Evolutionary conservation across 495 filamentous ascomycete genomes (phyloP), one percentile per base, ranked within the genome.

Genomic region (Darksidea phi): DNA sequence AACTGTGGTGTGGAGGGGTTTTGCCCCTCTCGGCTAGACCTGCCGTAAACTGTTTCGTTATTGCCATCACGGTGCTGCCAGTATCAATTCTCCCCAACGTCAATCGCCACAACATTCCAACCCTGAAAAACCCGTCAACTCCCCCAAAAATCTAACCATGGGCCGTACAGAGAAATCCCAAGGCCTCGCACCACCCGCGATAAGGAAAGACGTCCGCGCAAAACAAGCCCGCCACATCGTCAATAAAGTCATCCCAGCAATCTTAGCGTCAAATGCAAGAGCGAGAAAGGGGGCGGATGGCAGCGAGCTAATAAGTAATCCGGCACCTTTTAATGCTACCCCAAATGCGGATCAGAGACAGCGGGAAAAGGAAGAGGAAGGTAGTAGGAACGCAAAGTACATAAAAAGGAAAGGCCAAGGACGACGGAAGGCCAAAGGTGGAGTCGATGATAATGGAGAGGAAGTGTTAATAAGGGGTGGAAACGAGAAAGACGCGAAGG

Each of bases 171-270:
- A 58, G 21, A 48, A 67, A 37, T 59, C 59, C n/a, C 37, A 57
- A 48, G 67, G 67, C 26, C 58, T 67, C 1, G 61, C 67, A 10
- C 67, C 67, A 0, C 59, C 54, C 17, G 20, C 59, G 0, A 32
- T 57, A 21, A 48, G 67, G 6, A 67, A 68, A 53, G 71, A 74
- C 11, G 73, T 72, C 13, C 77, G 82, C 13, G 76, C 78, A 0
- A 81, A 78, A 59, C 71, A 73, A 48, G 80, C 82, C 17, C 76
- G 76, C 41, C 70, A 76, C 12, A 80, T 80, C 25, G 70, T 82
- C 59, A 79, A 81, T 64, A 79, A 77, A 48, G 73, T 70, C 48
- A 74, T 84, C 21, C 82, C 82, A 6, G 72, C 78, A 7, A 55
- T 84, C 11, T 63, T 84, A 0, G 69, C 73, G 6, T 70, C 74